A percentile compares a stretch with the other conserved stretches of the same genome.
Conservation (phyloP, 441 rosid species). For the Gossypium gossypioides region DNA sequence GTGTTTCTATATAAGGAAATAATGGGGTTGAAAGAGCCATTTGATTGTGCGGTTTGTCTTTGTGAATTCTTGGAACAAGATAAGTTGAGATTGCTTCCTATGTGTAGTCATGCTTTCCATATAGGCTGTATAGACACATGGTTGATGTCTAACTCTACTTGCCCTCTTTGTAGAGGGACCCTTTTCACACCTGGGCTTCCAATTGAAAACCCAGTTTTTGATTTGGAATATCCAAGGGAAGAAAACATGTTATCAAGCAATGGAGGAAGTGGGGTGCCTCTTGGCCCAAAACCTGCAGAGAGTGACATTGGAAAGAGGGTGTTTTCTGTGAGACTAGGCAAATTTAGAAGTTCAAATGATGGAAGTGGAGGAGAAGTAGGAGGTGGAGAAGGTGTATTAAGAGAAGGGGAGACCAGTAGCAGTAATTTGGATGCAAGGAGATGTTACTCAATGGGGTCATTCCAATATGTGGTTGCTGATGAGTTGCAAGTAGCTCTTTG, state of each 20-base stretch:
- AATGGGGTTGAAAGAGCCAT: constrained; percentile 50
- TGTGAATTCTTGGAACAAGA: constrained; percentile 49
- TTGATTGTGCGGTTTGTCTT: constrained; percentile 66
- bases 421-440: constrained; percentile 54
- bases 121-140: constrained; percentile 61
- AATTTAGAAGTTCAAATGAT: constrained; percentile 39
- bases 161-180: constrained; percentile 62
- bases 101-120: constrained; percentile 63
- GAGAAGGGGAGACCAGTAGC: constrained; percentile 36
- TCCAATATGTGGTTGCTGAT: constrained; percentile 55
- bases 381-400: constrained; percentile 10
- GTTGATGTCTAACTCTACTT: constrained; percentile 63
- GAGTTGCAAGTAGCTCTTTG: constrained; percentile 45
- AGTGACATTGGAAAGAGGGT: constrained; percentile 60
- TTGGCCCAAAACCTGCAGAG: constrained; percentile 42
- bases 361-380: constrained; percentile 17
- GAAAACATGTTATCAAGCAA: constrained; percentile 29
- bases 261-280: constrained; percentile 29
- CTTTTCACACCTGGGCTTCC: constrained; percentile 36
- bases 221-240: constrained; percentile 32
- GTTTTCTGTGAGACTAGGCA: constrained; percentile 61
- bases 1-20: constrained; percentile 48
- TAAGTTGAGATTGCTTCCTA: constrained; percentile 50
- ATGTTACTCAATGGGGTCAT: constrained; percentile 70
- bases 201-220: constrained; percentile 38